A percentile compares a stretch with the other conserved stretches of the same genome.
Conservation (phyloP, 2,329 filamentous ascomycete genomes). For the Alternaria alternata region DNA sequence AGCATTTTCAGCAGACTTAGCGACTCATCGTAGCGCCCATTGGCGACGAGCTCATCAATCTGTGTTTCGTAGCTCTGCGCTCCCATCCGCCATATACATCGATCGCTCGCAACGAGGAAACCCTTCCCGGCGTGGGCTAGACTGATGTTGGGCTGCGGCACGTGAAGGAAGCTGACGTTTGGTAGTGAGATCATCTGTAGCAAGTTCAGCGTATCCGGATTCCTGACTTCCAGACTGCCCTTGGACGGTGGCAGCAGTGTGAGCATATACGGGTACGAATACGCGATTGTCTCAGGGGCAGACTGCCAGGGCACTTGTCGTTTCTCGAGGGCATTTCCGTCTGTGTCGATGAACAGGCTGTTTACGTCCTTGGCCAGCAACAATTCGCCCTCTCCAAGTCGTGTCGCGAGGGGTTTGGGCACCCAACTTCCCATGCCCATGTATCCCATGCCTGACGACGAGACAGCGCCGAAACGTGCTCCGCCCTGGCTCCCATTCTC, state of each 20-base stretch:
- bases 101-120: constrained; percentile 90
- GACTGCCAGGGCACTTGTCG: constrained; percentile 90
- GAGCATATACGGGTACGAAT: constrained; percentile 95
- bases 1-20: constrained; percentile 89
- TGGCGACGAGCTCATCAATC: constrained; percentile 79
- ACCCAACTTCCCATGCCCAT: constrained; percentile 94
- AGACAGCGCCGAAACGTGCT: constrained; percentile 82
- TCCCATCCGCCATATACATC: constrained; percentile 95
- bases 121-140: constrained; percentile 96
- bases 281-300: constrained; percentile 90
- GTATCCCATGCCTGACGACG: constrained; percentile 90
- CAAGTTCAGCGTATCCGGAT: constrained; percentile 88
- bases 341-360: constrained; percentile 85
- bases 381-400: constrained; percentile 82
- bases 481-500: constrained; percentile 70
- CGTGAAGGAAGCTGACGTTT: constrained; percentile 84
- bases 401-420: constrained; percentile 86
- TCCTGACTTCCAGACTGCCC: constrained; percentile 86
- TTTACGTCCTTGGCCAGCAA: constrained; percentile 98
- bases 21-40: constrained; percentile 83
- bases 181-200: constrained; percentile 85
- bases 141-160: constrained; percentile 90
- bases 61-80: constrained; percentile 91
- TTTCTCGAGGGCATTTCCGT: constrained; percentile 82
- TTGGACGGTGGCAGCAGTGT: constrained; percentile 84